Base-by-base conservation (phyloP, 345 rosid genomes). In the Dipteronia dyeriana region DNA sequence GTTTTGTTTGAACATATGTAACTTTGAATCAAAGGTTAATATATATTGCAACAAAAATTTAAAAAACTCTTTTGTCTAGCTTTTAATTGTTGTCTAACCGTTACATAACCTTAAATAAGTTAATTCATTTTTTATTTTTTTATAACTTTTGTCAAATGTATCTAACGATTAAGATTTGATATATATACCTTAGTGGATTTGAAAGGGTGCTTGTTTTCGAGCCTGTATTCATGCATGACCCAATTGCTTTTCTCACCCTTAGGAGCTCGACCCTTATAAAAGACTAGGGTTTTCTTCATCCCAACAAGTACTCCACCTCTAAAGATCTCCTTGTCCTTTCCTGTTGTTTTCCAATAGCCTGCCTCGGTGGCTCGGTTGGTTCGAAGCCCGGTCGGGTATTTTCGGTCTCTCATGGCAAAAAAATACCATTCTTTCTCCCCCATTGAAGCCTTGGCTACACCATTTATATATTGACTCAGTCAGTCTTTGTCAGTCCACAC, bases 161-260 rank as follows among this genome's bases (percentile, higher is more conserved):
- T 57, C 63, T 51, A 22, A 63, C 19, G 26, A 25, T 22, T 38
- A 14, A 60, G 9, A 14, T 53, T 53, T 53, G 57, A 16, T 61
- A 10, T 20, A 68, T 29, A 45, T 88, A 92, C 94, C 94, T 82
- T 93, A 23, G 83, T 53, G 71, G 89, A 81, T 82, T 81, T 91
- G 84, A 91, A 89, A 64, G 91, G 84, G 68, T 85, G 88, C 76
- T 89, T 93, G 80, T 87, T 88, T 77, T 93, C 90, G 39, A 89
- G 90, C 76, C 99, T 85, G 71, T 96, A 96, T 70, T 96, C 99
- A 79, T 96, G 99, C 99, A 94, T 96, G 80, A 96, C 98, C 99
- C 99, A 96, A 78, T 94, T 94, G 87, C 94, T 93, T 83, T 96
- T 96, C 82, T 89, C 97, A 62, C 98, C 99, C 83, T 87, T 87